Evolutionary conservation across 805 yeast genomes (phyloP).

Genomic region (Alloascoidea hylecoeti): DNA sequence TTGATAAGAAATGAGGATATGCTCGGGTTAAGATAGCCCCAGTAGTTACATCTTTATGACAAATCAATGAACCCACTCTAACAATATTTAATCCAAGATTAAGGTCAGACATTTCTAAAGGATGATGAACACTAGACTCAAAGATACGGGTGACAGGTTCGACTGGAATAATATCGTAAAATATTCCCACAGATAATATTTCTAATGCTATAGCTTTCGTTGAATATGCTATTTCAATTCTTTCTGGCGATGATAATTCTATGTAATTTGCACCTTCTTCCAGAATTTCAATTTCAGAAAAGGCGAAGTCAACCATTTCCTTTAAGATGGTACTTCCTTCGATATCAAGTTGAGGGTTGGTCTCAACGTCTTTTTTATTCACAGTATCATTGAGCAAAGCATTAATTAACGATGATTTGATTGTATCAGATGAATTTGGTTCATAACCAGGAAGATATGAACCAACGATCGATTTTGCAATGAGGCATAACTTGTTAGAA

Average conservation of each 20-base stretch:
- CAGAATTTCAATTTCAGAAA: constrained; percentile 27
- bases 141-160: constrained; percentile 30
- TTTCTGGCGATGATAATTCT: constrained; percentile 31
- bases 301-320: constrained; percentile 12
- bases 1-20: constrained; percentile 26
- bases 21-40: constrained; percentile 18
- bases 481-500: background rate
- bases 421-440: background rate
- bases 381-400: constrained; percentile 11
- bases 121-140: constrained; percentile 34
- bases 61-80: constrained; percentile 42
- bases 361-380: constrained; percentile 5
- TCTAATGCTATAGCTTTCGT: constrained; percentile 45
- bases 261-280: constrained; percentile 46
- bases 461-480: constrained; percentile 5
- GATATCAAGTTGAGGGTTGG: constrained; percentile 5
- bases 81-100: constrained; percentile 35
- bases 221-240: constrained; percentile 33
- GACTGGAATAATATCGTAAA: constrained; percentile 29
- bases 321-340: constrained; percentile 4
- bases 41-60: constrained; percentile 15
- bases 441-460: background rate
- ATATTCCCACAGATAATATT: constrained; percentile 42
- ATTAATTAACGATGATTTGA: constrained; percentile 12
- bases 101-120: constrained; percentile 37